These are phyloP conservation scores for Malus hybrid DNA, from an alignment of 331 rosid genomes.

Conservation along the genomic window DNA sequence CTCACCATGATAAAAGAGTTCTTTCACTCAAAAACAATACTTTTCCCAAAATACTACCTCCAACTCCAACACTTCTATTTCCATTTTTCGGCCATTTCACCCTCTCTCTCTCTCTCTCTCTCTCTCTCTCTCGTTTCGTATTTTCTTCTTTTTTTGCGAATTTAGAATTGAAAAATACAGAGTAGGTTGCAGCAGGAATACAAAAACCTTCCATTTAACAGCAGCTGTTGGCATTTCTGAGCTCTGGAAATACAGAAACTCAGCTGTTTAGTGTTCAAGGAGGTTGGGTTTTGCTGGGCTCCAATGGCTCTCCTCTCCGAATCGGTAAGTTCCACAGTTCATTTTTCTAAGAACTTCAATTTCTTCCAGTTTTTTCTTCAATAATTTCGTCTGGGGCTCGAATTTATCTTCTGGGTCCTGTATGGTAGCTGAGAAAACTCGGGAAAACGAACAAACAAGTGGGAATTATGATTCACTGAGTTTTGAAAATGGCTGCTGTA, in stretches of 20 bases:
- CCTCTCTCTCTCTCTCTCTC: too few relatives aligned
- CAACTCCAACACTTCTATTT: neutral
- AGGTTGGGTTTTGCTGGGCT: slow-evolving; percentile 15
- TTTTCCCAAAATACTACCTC: neutral
- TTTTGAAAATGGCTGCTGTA: slow-evolving; percentile 1
- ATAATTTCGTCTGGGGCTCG: neutral
- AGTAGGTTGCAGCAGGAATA: neutral
- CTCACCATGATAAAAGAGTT: neutral
- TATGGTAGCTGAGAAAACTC: slow-evolving; percentile 13
- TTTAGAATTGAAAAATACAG: neutral
- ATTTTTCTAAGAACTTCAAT: too few relatives aligned
- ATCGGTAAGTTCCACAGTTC: slow-evolving; percentile 20
- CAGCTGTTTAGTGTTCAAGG: neutral
- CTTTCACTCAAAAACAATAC: neutral
- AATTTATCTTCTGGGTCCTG: neutral
- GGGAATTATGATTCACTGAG: slow-evolving; percentile 4
- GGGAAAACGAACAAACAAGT: neutral
- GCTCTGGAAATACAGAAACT: neutral
- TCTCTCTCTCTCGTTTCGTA: neutral
- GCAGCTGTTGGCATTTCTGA: neutral
- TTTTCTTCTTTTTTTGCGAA: neutral
- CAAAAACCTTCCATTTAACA: neutral
- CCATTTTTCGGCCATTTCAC: neutral
- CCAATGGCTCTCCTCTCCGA: slow-evolving; percentile 31
- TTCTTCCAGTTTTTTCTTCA: too few relatives aligned